A percentile compares a stretch with the other conserved stretches of the same genome.
These are phyloP conservation scores for Sporothrix mexicana DNA, from an alignment of 2,329 filamentous ascomycete species.

Conservation along the genomic window DNA sequence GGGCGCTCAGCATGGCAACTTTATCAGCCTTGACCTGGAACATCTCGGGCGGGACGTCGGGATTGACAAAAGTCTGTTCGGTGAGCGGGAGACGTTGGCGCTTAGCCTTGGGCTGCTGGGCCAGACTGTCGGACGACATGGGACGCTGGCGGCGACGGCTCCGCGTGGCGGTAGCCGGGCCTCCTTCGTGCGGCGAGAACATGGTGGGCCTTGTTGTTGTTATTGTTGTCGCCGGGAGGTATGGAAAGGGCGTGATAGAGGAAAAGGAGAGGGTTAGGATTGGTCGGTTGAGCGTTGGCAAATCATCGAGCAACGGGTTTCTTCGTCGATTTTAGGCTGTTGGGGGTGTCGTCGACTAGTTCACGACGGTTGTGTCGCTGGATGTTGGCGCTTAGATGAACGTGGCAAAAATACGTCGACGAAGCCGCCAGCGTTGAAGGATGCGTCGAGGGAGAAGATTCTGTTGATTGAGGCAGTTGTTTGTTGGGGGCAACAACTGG, in stretches of 20 bases:
- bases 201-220: conserved; percentile 47
- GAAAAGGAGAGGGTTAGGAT: background rate
- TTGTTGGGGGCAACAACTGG: conserved; percentile 21
- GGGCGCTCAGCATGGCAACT: conserved; percentile 52
- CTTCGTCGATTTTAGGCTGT: background rate
- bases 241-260: background rate
- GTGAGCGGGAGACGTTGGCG: conserved; percentile 63
- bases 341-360: background rate
- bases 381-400: background rate
- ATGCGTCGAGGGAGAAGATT: background rate
- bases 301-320: conserved; percentile 29
- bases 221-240: background rate
- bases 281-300: conserved; percentile 16
- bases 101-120: conserved; percentile 67
- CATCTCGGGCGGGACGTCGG: conserved; percentile 59
- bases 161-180: conserved; percentile 62
- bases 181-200: conserved; percentile 62
- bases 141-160: conserved; percentile 68
- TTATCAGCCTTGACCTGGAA: conserved; percentile 63
- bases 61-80: conserved; percentile 62
- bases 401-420: background rate
- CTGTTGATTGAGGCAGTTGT: conserved; percentile 8
- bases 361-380: background rate
- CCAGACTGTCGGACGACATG: conserved; percentile 59
- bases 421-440: background rate